Evolutionary conservation across 2,329 filamentous ascomycete genomes (phyloP).

Genomic region (Cadophora sp.): DNA sequence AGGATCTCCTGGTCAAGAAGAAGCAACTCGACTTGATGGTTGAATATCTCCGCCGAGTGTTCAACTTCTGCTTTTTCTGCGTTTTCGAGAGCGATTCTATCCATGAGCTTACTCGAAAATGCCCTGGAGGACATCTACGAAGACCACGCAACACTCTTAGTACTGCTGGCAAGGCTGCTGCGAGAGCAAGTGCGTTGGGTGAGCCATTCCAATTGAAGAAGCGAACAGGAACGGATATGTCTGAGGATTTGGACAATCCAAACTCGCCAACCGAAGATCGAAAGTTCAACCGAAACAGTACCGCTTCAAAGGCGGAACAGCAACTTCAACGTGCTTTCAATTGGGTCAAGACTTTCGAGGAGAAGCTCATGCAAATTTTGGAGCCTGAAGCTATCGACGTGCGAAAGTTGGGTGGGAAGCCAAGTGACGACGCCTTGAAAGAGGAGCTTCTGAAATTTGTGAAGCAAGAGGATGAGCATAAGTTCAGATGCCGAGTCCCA

Average conservation of each 20-base stretch:
- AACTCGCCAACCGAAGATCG: conserved; percentile 73
- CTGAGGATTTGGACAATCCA: conserved; percentile 58
- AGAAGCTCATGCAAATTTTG: conserved; percentile 91
- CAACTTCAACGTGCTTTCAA: conserved; percentile 95
- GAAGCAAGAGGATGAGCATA: conserved; percentile 97
- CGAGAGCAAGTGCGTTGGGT: conserved; percentile 81
- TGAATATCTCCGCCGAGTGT: conserved; percentile 94
- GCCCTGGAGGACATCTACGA: conserved; percentile 94
- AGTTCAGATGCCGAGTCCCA: conserved; percentile 95
- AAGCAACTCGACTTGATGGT: conserved; percentile 96
- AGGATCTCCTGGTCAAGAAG: conserved; percentile 89
- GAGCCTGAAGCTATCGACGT: conserved; percentile 89
- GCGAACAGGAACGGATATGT: conserved; percentile 61
- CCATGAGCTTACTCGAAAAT: conserved; percentile 94
- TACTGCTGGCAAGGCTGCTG: conserved; percentile 81
- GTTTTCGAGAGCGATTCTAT: conserved; percentile 98
- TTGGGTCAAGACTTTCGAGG: conserved; percentile 98
- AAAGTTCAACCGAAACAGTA: conserved; percentile 66
- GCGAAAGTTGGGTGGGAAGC: conserved; percentile 88
- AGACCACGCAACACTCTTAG: conserved; percentile 87
- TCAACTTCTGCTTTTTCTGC: conserved; percentile 99
- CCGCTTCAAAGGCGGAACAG: conserved; percentile 80
- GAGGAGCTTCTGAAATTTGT: conserved; percentile 88
- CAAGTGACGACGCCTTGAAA: conserved; percentile 82
- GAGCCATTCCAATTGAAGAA: conserved; percentile 87